phyloP scores from a whole-genome alignment of 2,329 filamentous ascomycete genomes.

The Trichothecium sympodiale region DNA sequence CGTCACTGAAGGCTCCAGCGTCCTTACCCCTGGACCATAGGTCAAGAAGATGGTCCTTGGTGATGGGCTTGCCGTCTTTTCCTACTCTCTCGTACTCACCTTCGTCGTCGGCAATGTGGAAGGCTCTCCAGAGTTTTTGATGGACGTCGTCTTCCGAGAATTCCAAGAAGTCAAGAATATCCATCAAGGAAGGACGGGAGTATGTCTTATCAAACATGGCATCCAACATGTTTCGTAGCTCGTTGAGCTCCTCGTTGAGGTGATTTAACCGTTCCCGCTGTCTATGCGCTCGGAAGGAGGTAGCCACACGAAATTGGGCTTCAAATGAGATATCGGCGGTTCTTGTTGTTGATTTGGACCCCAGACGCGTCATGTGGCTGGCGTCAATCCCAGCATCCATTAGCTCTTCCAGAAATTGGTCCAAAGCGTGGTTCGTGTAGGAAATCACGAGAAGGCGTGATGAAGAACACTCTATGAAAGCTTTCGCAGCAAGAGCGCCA shows the following conservation, averaged over 20 bases:
- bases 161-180: conserved; percentile 32
- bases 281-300: neutral
- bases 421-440: conserved; percentile 58
- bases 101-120: conserved; percentile 33
- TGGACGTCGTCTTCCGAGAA: conserved; percentile 38
- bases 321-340: conserved; percentile 38
- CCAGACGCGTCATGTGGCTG: conserved; percentile 47
- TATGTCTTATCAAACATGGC: too few relatives aligned
- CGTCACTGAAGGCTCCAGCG: neutral
- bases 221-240: too few relatives aligned
- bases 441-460: conserved; percentile 51
- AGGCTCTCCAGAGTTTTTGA: conserved; percentile 39
- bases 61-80: conserved; percentile 29
- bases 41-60: conserved; percentile 9
- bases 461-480: conserved; percentile 35
- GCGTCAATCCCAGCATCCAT: conserved; percentile 43
- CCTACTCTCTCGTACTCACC: conserved; percentile 37
- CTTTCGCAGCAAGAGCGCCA: conserved; percentile 50
- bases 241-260: conserved; percentile 5
- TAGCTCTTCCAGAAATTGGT: conserved; percentile 56
- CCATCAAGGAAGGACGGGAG: conserved; percentile 8
- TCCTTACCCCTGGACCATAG: conserved; percentile 8
- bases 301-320: conserved; percentile 21
- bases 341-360: conserved; percentile 40
- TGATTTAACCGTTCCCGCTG: neutral